phyloP scores from a whole-genome alignment of 2,329 filamentous ascomycete genomes.

The Venturia oleaginea region DNA sequence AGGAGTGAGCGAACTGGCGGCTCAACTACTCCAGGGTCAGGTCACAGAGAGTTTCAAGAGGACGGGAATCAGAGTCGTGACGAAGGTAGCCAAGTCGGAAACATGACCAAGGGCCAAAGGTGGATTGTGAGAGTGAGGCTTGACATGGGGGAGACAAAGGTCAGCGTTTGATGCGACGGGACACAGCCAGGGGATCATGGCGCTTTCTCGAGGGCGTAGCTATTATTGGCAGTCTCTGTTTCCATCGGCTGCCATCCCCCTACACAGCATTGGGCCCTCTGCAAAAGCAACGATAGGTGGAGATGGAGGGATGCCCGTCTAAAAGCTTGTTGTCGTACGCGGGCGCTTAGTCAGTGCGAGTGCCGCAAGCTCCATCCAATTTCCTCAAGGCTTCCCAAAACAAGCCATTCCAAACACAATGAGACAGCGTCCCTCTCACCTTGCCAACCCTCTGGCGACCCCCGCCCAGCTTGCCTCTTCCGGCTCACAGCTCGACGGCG shows the following conservation, averaged over 20 bases:
- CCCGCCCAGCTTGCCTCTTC: slow-evolving; percentile 56
- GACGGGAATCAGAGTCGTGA: neutral
- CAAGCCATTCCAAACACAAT: neutral
- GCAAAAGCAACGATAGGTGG: neutral
- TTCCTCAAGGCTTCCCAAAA: neutral
- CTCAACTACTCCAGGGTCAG: neutral
- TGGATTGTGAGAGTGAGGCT: neutral
- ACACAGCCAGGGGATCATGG: neutral
- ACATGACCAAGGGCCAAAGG: neutral
- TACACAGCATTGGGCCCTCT: no score
- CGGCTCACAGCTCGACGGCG: slow-evolving; percentile 44
- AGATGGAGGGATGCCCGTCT: slow-evolving; percentile 1
- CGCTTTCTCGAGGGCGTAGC: neutral
- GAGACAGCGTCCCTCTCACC: slow-evolving; percentile 3
- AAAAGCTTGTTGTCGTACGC: neutral
- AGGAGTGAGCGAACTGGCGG: neutral
- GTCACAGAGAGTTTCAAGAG: neutral
- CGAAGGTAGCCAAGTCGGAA: neutral
- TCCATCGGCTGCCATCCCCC: no score
- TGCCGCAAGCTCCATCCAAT: neutral
- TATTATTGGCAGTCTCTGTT: no score
- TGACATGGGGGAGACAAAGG: neutral
- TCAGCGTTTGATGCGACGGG: slow-evolving; percentile 4
- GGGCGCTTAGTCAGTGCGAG: neutral
- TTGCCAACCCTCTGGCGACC: slow-evolving; percentile 61